A percentile compares a stretch with the other conserved stretches of the same genome.
phyloP scores from a whole-genome alignment of 139 green algal species.

The Auxenochlorella protothecoides region DNA sequence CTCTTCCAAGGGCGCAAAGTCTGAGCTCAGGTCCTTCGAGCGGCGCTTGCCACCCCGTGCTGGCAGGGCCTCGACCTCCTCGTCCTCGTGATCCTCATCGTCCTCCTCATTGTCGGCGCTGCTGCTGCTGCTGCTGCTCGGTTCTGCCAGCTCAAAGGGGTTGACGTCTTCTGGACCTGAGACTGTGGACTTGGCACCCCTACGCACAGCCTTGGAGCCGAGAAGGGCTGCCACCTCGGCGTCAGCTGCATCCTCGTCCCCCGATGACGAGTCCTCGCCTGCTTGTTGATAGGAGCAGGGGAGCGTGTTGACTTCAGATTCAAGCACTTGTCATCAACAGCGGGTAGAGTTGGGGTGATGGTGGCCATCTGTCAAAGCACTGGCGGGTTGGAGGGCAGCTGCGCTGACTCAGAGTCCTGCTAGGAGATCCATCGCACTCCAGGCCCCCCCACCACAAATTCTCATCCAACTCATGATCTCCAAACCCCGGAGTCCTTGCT shows the following conservation, averaged over 20 bases:
- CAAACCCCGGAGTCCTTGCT: not conserved
- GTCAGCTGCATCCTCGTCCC: not conserved
- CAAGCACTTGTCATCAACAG: too few species aligned
- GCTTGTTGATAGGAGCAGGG: not conserved
- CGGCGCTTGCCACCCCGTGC: not conserved
- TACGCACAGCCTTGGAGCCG: not conserved
- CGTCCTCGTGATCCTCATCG: not conserved
- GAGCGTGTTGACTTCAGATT: not conserved
- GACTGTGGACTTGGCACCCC: not conserved
- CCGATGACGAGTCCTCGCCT: not conserved
- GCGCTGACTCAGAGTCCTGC: conserved; percentile 6
- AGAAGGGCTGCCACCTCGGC: conserved; percentile 6
- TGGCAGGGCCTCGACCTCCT: too few species aligned
- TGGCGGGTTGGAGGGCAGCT: not conserved
- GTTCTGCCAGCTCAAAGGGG: conserved; percentile 24
- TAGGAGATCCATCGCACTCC: not conserved
- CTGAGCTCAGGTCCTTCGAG: too few species aligned
- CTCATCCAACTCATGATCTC: not conserved
- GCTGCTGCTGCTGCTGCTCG: not conserved
- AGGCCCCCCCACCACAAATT: not conserved
- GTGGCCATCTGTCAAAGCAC: not conserved
- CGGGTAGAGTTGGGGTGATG: not conserved
- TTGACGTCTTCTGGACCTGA: conserved; percentile 8
- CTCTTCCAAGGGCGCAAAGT: too few species aligned
- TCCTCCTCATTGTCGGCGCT: conserved; percentile 1